phyloP scores from a whole-genome alignment of 345 rosid genomes.

The Hypericum androsaemum region DNA sequence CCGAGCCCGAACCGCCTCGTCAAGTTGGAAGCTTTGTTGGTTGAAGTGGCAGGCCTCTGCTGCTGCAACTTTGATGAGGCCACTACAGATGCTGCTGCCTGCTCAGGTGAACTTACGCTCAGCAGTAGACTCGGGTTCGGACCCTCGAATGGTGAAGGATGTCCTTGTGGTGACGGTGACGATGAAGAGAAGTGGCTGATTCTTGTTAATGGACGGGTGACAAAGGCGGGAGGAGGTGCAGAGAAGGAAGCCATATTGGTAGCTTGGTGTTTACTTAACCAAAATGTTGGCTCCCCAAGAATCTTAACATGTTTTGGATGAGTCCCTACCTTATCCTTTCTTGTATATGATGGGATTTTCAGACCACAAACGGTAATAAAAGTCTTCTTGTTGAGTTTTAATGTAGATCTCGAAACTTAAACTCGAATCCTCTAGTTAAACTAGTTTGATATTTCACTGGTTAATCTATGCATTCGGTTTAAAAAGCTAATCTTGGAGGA shows the following conservation, averaged over 20 bases:
- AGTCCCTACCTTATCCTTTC: constrained; percentile 37
- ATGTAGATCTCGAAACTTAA: too few species aligned
- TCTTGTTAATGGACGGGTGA: constrained; percentile 29
- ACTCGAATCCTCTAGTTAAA: too few species aligned
- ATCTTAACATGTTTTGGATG: too few species aligned
- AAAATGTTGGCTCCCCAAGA: too few species aligned
- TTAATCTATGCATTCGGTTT: too few species aligned
- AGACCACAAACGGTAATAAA: neutral
- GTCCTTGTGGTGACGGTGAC: constrained; percentile 25
- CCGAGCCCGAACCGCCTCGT: constrained; percentile 86
- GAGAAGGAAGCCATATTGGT: constrained; percentile 39
- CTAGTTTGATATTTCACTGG: too few species aligned
- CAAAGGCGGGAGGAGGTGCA: constrained; percentile 30
- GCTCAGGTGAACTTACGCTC: constrained; percentile 25
- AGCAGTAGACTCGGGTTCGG: constrained; percentile 21
- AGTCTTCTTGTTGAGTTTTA: too few species aligned
- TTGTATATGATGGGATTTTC: constrained; percentile 2
- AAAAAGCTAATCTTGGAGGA: too few species aligned
- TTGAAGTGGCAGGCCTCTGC: constrained; percentile 23
- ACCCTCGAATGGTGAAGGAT: constrained; percentile 7
- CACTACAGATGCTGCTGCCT: constrained; percentile 20
- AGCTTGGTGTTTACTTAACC: neutral
- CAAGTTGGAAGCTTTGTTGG: constrained; percentile 42
- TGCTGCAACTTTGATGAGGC: constrained; percentile 23
- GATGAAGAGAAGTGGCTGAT: constrained; percentile 23